Base-by-base conservation (phyloP, 768 basidiomycete species). In the Lentinula detonsa region DNA sequence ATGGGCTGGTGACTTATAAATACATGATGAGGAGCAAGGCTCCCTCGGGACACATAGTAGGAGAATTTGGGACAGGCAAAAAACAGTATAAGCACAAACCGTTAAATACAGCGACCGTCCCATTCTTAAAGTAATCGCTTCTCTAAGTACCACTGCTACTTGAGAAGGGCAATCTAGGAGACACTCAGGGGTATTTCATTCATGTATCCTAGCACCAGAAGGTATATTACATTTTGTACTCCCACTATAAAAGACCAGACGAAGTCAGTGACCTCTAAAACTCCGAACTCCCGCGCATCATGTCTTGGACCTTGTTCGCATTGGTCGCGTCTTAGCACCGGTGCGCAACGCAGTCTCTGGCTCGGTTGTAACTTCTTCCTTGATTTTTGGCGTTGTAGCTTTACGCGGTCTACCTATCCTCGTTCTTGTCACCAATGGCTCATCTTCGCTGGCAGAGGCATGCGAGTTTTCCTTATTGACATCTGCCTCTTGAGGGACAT, bases 1-100 rank as follows among this genome's bases (percentile, higher is more conserved):
- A 98, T 65, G 94, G 94, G 1, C 77, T 97, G 64, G 90, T 95
- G 43, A 97, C 88, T 61, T 98, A 99, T 80, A 98, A 98, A 76
- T 99, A 98, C 73, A 85, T 94, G 78, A 74, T 98, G 75, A 78
- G 83, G 73, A 95, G 94, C 73, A 85, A 78, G 66, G 86, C 76
- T 52, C 78, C 78, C 49, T 78, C 74, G 54, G 97, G 95, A 9
- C 95, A 97, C 68, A 74, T 91, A n/a, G 93, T 88, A 7, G 84
- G 85, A 5, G 95, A 97, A 68, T 95, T 94, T 72, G 93, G 91
- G 15, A 71, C 72, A 1, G 91, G 85, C 2, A 88, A 88, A 75
- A 91, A 85, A 72, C 76, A 74, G 66, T 98, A 85, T 70, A 91
- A 85, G 70, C 91, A 93, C 71, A 71, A 70, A 48, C 68, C 67